Conservation (phyloP, 805 yeast species). For the Ogataea ganodermae region DNA sequence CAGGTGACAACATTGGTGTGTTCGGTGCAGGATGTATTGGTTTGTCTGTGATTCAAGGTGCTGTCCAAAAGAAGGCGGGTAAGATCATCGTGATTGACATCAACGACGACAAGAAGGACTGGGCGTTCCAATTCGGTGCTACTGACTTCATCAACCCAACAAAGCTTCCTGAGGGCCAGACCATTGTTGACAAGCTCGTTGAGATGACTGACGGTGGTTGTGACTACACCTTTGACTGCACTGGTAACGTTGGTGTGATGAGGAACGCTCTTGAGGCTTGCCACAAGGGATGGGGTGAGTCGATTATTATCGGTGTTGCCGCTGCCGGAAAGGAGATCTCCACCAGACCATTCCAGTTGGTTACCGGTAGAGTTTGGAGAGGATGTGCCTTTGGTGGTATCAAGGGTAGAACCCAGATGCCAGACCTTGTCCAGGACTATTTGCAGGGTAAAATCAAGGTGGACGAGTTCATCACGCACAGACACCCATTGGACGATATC, state of each 20-base stretch:
- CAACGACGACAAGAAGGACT: conserved; percentile 77
- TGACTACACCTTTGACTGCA: conserved; percentile 95
- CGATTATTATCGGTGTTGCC: conserved; percentile 95
- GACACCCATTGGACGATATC: conserved; percentile 74
- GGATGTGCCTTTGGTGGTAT: conserved; percentile 99
- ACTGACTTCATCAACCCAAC: conserved; percentile 91
- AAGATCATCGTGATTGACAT: conserved; percentile 85
- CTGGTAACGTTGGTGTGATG: conserved; percentile 96
- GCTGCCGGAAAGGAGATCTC: conserved; percentile 97
- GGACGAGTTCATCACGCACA: conserved; percentile 93
- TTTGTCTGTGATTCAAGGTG: conserved; percentile 94
- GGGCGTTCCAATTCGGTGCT: conserved; percentile 91
- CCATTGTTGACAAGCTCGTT: conserved; percentile 78
- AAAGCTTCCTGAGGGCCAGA: conserved; percentile 68
- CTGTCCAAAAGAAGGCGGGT: conserved; percentile 76
- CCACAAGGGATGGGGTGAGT: conserved; percentile 99
- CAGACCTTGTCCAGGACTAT: conserved; percentile 85
- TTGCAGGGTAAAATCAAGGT: conserved; percentile 79
- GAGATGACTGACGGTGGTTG: conserved; percentile 97
- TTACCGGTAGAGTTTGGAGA: conserved; percentile 98
- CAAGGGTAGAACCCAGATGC: conserved; percentile 95
- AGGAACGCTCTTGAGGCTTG: conserved; percentile 94
- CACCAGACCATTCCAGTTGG: conserved; percentile 98
- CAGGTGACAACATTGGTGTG: conserved; percentile 92
- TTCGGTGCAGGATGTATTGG: conserved; percentile 99